These are phyloP conservation scores for Lomentospora prolificans DNA, from an alignment of 2,329 filamentous ascomycete genomes.

Conservation along the genomic window DNA sequence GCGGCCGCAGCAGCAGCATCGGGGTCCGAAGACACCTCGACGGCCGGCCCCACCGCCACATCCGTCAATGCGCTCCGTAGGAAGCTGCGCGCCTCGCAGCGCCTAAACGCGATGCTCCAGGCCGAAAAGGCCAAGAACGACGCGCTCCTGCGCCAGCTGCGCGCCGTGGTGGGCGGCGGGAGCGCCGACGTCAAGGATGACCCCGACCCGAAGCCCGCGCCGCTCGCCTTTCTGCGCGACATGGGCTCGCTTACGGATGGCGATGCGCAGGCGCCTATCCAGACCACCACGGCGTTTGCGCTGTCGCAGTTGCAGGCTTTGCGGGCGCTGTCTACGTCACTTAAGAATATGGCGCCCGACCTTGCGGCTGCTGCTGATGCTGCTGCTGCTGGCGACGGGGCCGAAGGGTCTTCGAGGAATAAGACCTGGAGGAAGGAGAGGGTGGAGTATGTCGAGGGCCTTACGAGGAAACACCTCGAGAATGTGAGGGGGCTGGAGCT, in stretches of 20 bases:
- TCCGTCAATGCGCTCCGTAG: slow-evolving; percentile 62
- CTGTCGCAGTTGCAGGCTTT: slow-evolving; percentile 76
- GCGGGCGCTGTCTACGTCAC: slow-evolving; percentile 48
- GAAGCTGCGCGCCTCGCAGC: slow-evolving; percentile 68
- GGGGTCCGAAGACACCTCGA: slow-evolving; percentile 13
- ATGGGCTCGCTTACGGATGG: slow-evolving; percentile 40
- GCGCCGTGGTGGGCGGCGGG: slow-evolving; percentile 22
- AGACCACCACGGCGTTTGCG: slow-evolving; percentile 67
- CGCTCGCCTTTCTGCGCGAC: slow-evolving; percentile 49
- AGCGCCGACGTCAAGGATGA: slow-evolving; percentile 17
- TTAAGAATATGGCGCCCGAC: slow-evolving; percentile 58
- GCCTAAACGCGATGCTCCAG: slow-evolving; percentile 59
- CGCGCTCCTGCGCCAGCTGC: slow-evolving; percentile 55
- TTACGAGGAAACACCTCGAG: slow-evolving; percentile 70
- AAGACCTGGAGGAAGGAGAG: slow-evolving; percentile 60
- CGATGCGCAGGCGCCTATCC: slow-evolving; percentile 45
- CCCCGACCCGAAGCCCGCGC: slow-evolving; percentile 15
- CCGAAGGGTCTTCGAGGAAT: slow-evolving; percentile 13
- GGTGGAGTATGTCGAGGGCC: slow-evolving; percentile 72
- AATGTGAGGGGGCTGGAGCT: slow-evolving; percentile 56
- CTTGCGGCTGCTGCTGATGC: slow-evolving; percentile 26
- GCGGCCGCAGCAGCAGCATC: not conserved
- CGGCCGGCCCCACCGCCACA: slow-evolving; percentile 46
- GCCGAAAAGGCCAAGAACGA: slow-evolving; percentile 65
- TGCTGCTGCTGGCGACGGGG: slow-evolving; percentile 23